phyloP scores from a whole-genome alignment of 2,329 filamentous ascomycete species.

The Aspergillus niger region DNA sequence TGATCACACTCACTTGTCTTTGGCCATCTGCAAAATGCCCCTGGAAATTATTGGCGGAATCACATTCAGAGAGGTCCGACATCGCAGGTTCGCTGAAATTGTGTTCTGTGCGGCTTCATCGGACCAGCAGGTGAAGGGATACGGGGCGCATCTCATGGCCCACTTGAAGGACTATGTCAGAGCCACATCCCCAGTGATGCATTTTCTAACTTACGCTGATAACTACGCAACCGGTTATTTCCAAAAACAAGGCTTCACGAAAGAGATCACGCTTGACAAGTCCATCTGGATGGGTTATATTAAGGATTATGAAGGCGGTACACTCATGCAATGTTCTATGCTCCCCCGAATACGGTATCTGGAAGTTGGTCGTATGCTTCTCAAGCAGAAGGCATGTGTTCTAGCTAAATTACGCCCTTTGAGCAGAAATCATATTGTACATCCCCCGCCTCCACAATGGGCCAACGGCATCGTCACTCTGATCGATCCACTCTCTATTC shows the following conservation, averaged over 20 bases:
- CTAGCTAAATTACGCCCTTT: slow-evolving; percentile 93
- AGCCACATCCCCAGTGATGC: slow-evolving; percentile 94
- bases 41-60: slow-evolving; percentile 90
- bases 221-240: slow-evolving; percentile 99
- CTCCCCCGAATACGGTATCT: slow-evolving; percentile 92
- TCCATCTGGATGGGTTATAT: slow-evolving; percentile 99
- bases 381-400: slow-evolving; percentile 96
- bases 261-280: slow-evolving; percentile 90
- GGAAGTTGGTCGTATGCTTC: slow-evolving; percentile 86
- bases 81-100: slow-evolving; percentile 92
- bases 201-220: slow-evolving; percentile 97
- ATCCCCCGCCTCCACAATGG: slow-evolving; percentile 84
- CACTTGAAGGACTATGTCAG: slow-evolving; percentile 98
- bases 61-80: slow-evolving; percentile 89
- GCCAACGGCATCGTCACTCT: slow-evolving; percentile 65
- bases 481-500: slow-evolving; percentile 83
- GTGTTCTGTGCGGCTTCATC: slow-evolving; percentile 98
- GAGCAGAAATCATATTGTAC: slow-evolving; percentile 82
- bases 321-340: slow-evolving; percentile 99
- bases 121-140: slow-evolving; percentile 98
- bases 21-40: slow-evolving; percentile 96
- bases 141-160: slow-evolving; percentile 96
- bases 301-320: slow-evolving; percentile 98
- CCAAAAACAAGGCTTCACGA: slow-evolving; percentile 98
- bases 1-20: slow-evolving; percentile 91